phyloP scores from a whole-genome alignment of 495 filamentous ascomycete genomes.

The Trichoderma erinaceum region DNA sequence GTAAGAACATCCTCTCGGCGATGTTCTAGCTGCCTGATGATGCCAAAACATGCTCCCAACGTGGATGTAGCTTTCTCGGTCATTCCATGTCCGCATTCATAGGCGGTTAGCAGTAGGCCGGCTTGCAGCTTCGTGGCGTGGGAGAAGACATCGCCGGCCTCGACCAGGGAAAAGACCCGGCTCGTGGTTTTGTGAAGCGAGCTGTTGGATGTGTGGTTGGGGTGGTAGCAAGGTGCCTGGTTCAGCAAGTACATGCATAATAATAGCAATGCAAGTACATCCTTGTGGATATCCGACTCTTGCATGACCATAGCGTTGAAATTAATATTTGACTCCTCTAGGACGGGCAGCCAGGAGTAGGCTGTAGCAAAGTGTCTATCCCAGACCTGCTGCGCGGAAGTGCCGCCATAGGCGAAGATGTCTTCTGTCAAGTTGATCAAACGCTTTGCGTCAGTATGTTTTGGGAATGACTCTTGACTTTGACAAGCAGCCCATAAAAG shows the following conservation, averaged over 20 bases:
- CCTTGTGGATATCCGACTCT: not conserved
- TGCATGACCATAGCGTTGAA: not conserved
- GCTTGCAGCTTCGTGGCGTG: not conserved
- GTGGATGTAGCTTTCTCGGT: not conserved
- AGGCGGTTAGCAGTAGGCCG: not conserved
- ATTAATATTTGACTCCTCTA: not conserved
- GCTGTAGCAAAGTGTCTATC: not conserved
- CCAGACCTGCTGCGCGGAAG: not conserved
- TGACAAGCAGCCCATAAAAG: not conserved
- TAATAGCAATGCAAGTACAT: not conserved
- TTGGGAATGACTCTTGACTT: not conserved
- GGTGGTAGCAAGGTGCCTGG: not conserved
- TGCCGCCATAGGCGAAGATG: constrained; percentile 3
- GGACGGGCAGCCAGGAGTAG: not conserved
- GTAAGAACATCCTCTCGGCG: not conserved
- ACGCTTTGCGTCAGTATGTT: not conserved
- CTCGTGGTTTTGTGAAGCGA: not conserved
- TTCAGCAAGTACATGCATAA: not conserved
- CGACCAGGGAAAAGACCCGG: not conserved
- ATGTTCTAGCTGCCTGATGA: not conserved
- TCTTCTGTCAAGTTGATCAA: not conserved
- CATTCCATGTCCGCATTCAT: constrained; percentile 2
- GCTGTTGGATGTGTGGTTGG: not conserved
- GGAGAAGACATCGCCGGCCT: not conserved
- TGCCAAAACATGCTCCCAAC: not conserved